Percentiles rank a stretch among this genome's conserved stretches.
These are phyloP conservation scores for Zangia roseola DNA, from an alignment of 768 basidiomycete genomes.

Conservation along the genomic window DNA sequence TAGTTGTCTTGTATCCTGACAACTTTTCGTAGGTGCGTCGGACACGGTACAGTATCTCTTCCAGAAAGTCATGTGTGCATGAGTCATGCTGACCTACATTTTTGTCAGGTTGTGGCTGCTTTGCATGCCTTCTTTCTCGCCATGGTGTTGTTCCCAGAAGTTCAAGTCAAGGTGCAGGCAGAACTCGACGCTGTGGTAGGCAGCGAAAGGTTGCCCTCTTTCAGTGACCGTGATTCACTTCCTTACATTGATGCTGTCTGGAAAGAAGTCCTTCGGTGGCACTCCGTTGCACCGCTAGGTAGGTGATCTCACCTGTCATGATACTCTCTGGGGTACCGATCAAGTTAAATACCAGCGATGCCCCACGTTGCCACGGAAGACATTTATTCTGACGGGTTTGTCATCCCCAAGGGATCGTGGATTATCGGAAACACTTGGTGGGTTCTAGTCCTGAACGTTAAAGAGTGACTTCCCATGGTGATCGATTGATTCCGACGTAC, in stretches of 20 bases:
- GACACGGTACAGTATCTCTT: conserved; percentile 42
- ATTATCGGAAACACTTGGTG: conserved; percentile 12
- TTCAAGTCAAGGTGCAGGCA: conserved; percentile 7
- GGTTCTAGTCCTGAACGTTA: no score
- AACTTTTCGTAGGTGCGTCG: conserved; percentile 34
- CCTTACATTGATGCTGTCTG: conserved; percentile 19
- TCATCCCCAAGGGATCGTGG: conserved; percentile 18
- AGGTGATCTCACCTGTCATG: background rate
- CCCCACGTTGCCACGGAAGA: conserved; percentile 14
- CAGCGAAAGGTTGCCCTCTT: conserved; percentile 8
- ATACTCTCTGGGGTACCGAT: background rate
- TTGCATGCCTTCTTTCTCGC: conserved; percentile 20
- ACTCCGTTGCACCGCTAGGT: conserved; percentile 1
- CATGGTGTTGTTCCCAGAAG: conserved; percentile 11
- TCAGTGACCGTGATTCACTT: conserved; percentile 10
- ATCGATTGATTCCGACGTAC: no score
- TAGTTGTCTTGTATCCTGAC: background rate
- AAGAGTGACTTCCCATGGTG: no score
- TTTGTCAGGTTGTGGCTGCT: conserved; percentile 16
- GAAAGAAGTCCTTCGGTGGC: conserved; percentile 13
- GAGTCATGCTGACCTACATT: background rate
- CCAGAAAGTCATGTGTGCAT: conserved; percentile 31
- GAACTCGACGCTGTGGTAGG: conserved; percentile 15
- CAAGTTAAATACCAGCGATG: background rate
- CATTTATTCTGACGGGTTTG: conserved; percentile 15